Conservation (phyloP, 2,329 filamentous ascomycete species). For the Microsporum ferrugineum region DNA sequence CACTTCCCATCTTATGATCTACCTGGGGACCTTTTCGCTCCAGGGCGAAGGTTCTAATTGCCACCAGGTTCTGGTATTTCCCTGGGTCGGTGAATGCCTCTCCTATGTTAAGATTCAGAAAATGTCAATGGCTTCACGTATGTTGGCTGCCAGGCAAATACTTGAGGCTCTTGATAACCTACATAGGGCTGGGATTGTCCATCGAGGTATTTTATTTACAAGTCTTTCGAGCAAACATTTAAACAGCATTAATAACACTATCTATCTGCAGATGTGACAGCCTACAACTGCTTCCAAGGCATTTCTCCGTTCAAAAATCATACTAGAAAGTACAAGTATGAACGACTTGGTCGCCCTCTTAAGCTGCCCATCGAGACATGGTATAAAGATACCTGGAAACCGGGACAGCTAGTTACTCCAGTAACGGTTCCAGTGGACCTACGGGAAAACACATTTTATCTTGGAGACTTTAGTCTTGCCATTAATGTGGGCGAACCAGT, state of each 20-base stretch:
- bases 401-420: background rate
- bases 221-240: background rate
- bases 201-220: background rate
- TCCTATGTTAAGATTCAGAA: background rate
- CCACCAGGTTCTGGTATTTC: constrained; percentile 8
- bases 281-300: constrained; percentile 9
- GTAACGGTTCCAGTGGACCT: background rate
- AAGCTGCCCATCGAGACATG: constrained; percentile 7
- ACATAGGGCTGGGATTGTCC: background rate
- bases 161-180: background rate
- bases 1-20: constrained; percentile 6
- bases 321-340: constrained; percentile 9
- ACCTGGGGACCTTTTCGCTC: constrained; percentile 6
- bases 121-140: background rate
- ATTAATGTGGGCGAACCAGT: constrained; percentile 7
- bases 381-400: constrained; percentile 6
- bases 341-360: constrained; percentile 8
- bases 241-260: background rate
- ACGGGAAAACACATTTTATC: background rate
- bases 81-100: constrained; percentile 2
- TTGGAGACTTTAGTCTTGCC: background rate
- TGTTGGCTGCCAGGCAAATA: background rate
- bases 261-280: constrained; percentile 6
- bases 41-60: background rate
- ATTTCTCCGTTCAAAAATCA: constrained; percentile 8